These are phyloP conservation scores for Cytospora schulzeri DNA, from an alignment of 2,329 filamentous ascomycete species.

Conservation along the genomic window DNA sequence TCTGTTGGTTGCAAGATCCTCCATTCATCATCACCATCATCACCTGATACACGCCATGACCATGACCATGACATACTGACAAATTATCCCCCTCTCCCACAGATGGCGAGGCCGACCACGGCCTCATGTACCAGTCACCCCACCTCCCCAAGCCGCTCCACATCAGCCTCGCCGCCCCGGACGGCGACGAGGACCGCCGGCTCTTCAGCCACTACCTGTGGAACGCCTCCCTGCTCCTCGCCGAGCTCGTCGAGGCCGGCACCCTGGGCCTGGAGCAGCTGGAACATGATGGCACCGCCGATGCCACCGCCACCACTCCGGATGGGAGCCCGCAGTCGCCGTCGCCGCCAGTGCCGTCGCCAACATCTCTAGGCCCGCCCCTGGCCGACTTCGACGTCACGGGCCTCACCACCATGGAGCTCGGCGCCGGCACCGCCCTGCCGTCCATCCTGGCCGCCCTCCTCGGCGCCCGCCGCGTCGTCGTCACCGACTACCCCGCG, in stretches of 20 bases:
- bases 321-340: too few relatives aligned
- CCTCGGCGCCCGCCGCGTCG: conserved; percentile 52
- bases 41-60: too few relatives aligned
- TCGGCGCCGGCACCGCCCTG: conserved; percentile 67
- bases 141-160: conserved; percentile 48
- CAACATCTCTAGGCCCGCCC: too few relatives aligned
- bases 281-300: too few relatives aligned
- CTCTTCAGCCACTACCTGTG: conserved; percentile 75
- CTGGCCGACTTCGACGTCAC: conserved; percentile 47
- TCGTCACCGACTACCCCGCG: conserved; percentile 70
- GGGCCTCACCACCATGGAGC: conserved; percentile 59
- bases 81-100: background rate
- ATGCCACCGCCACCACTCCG: too few relatives aligned
- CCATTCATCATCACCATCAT: too few relatives aligned
- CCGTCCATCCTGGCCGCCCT: conserved; percentile 53
- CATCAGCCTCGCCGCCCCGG: conserved; percentile 51
- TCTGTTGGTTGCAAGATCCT: background rate
- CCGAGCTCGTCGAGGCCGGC: conserved; percentile 57
- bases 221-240: conserved; percentile 64
- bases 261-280: conserved; percentile 36
- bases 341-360: too few relatives aligned
- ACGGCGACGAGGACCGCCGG: conserved; percentile 54
- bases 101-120: conserved; percentile 61
- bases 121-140: conserved; percentile 61
- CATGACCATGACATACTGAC: too few relatives aligned